phyloP scores from a whole-genome alignment of 352 stramenopile species.

The Pythium periplocum region DNA sequence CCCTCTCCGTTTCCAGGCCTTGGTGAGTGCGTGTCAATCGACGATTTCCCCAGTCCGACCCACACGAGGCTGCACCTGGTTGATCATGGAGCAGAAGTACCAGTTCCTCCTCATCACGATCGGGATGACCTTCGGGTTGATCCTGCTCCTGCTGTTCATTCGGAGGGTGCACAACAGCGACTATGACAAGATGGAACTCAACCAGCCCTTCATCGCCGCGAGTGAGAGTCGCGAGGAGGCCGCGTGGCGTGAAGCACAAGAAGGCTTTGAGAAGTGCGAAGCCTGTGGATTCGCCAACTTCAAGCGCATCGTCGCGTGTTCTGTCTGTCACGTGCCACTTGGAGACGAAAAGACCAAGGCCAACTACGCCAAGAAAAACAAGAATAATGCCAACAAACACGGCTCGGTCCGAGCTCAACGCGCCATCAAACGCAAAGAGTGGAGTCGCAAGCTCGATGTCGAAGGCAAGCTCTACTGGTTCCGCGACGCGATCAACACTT shows the following conservation, averaged over 20 bases:
- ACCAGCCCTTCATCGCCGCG: conserved; percentile 6
- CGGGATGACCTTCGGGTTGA: no score
- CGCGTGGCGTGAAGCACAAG: neutral
- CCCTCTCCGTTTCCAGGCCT: no score
- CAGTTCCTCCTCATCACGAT: no score
- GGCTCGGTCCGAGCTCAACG: conserved; percentile 1
- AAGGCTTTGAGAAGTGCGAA: neutral
- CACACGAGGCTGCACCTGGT: no score
- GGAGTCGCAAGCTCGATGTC: conserved; percentile 18
- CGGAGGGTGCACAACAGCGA: neutral
- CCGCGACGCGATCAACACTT: conserved; percentile 1
- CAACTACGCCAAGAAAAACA: conserved; percentile 8
- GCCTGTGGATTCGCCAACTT: conserved; percentile 12
- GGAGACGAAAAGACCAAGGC: conserved; percentile 5
- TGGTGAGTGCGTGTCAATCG: no score
- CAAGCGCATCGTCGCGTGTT: conserved; percentile 4
- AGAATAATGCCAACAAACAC: conserved; percentile 1
- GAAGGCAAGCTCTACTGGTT: conserved; percentile 19
- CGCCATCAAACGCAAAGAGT: conserved; percentile 11
- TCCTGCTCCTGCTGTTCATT: no score
- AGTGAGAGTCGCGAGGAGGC: conserved; percentile 2
- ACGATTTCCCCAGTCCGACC: no score
- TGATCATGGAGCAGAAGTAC: no score
- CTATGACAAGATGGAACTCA: conserved; percentile 11
- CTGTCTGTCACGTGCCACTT: conserved; percentile 5